Base-by-base conservation (phyloP, 2,329 filamentous ascomycete species). In the Aspergillus flavus region DNA sequence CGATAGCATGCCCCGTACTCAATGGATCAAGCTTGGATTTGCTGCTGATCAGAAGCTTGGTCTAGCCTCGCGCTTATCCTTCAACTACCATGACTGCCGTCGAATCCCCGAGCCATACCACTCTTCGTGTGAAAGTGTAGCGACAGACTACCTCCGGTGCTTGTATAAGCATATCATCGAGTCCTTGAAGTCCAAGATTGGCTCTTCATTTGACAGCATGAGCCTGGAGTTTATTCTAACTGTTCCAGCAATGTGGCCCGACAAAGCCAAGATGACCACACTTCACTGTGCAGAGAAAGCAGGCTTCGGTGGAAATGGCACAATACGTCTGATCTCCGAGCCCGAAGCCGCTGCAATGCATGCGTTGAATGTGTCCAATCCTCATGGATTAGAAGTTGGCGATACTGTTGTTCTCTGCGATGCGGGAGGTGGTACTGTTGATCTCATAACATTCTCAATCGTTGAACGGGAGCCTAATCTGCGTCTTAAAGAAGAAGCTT, bases 371-470 rank as follows among this genome's bases (percentile, higher is more conserved):
- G 61, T 56, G 23, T 54, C 53, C 2, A 61, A 45, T 19, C 67
- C 64, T 12, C 66, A 64, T 36, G 43, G 39, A 1, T 55, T 66
- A 4, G 43, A 67, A 34, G 58, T 64, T 6, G 70, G 64, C 0
- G 71, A 75, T 54, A 69, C 65, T 10, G 69, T 73, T 43, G 61
- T 73, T 21, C 46, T 75, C 1, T 73, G 72, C 30, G 73, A 75
- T 54, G 72, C 71, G 0, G 50, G 50, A 9, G 73, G 71, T 26
- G 72, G 71, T 1, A 75, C 71, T 0, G 73, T 74, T 5, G 74
- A 76, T 61, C 61, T 75, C 23, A 75, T 75, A 2, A 71, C 72
- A 0, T 77, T 75, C 57, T 61, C 64, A 0, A 72, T 77, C 19
- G 26, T 62, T 3, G 56, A 64, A 11, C 55, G 76, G 5, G 36